Evolutionary conservation across 2,329 filamentous ascomycete species (phyloP).

Genomic region (Amauroascus niger): DNA sequence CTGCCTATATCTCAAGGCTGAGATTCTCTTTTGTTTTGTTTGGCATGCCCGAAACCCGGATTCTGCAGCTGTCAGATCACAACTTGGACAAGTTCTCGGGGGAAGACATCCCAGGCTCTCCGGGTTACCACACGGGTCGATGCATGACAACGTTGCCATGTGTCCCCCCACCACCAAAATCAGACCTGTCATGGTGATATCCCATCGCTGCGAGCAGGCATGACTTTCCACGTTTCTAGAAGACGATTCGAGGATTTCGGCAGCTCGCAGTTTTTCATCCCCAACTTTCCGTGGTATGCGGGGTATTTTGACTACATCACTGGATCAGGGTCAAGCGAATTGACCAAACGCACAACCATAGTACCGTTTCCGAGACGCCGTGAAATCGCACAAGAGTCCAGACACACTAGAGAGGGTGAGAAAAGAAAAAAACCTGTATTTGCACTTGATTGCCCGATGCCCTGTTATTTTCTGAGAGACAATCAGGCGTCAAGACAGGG

Average conservation of each 20-base stretch:
- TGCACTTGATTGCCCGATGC: background rate
- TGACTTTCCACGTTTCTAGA: background rate
- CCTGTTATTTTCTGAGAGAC: background rate
- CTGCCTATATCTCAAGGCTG: background rate
- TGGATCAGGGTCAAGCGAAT: background rate
- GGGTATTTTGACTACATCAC: too few species aligned
- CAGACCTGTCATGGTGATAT: background rate
- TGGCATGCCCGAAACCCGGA: background rate
- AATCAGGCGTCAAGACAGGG: background rate
- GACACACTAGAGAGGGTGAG: too few species aligned
- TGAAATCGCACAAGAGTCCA: too few species aligned
- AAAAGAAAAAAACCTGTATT: background rate
- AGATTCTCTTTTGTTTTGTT: background rate
- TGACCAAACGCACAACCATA: too few species aligned
- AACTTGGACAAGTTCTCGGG: background rate
- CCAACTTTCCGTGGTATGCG: background rate
- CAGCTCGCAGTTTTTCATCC: background rate
- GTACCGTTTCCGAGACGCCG: too few species aligned
- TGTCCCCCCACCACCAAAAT: too few species aligned
- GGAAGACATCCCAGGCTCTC: too few species aligned
- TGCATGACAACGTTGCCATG: background rate
- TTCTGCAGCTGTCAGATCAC: background rate
- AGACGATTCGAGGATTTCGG: background rate
- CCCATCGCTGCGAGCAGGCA: background rate
- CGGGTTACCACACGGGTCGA: background rate